Conservation (phyloP, 2,329 filamentous ascomycete species). For the Diaporthe ampelina region DNA sequence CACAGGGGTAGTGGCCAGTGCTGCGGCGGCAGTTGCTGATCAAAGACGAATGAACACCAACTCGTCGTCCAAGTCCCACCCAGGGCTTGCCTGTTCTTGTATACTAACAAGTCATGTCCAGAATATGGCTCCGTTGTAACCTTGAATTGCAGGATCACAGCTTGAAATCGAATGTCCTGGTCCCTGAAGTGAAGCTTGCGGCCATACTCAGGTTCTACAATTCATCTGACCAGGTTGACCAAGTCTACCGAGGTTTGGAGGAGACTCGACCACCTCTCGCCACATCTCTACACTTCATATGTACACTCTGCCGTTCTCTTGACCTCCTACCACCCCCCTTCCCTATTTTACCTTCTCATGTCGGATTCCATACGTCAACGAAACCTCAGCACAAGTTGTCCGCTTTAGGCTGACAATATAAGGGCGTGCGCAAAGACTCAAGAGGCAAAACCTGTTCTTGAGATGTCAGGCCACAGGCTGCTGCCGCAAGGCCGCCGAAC, state of each 20-base stretch:
- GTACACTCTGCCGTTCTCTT: neutral
- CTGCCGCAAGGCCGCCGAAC: neutral
- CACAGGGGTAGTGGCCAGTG: constrained; percentile 16
- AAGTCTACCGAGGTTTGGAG: neutral
- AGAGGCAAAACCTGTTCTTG: neutral
- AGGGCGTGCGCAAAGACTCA: neutral
- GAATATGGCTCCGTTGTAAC: neutral
- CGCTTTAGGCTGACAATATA: neutral
- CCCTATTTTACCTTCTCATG: neutral
- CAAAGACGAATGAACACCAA: neutral
- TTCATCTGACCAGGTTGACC: neutral
- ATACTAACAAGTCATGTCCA: neutral
- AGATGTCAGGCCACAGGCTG: neutral
- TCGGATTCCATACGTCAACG: neutral
- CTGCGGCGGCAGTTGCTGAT: too few species aligned
- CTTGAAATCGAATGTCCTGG: neutral
- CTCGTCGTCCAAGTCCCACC: neutral
- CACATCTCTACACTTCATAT: neutral
- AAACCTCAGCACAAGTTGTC: neutral
- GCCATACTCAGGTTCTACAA: neutral
- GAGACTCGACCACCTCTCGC: neutral
- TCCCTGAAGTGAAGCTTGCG: neutral
- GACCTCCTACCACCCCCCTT: neutral
- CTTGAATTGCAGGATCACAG: neutral
- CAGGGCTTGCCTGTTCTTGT: neutral